Evolutionary conservation across 2,329 filamentous ascomycete genomes (phyloP).

Genomic region (Dothistroma septosporum): DNA sequence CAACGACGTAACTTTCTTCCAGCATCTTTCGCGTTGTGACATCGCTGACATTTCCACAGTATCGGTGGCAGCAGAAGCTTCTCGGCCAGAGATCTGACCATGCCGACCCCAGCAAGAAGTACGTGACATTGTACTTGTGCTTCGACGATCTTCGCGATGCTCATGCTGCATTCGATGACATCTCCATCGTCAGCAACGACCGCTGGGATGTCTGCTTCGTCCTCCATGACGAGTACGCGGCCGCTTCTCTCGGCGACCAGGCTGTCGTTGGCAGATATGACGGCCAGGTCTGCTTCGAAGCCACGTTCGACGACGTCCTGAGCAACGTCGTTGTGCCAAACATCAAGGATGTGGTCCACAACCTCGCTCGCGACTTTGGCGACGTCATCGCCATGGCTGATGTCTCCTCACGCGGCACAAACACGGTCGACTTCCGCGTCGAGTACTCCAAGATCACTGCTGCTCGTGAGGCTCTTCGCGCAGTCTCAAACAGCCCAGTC

Average conservation of each 20-base stretch:
- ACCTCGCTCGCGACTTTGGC: slow-evolving; percentile 23
- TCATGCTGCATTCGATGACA: background rate
- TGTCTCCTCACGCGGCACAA: slow-evolving; percentile 4
- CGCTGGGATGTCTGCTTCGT: slow-evolving; percentile 13
- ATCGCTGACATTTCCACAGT: slow-evolving; percentile 22
- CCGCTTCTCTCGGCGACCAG: background rate
- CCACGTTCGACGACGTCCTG: slow-evolving; percentile 13
- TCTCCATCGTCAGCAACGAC: background rate
- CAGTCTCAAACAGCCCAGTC: slow-evolving; percentile 8
- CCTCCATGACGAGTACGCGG: slow-evolving; percentile 21
- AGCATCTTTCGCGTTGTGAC: background rate
- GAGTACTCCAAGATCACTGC: slow-evolving; percentile 27
- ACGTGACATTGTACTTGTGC: slow-evolving; percentile 24
- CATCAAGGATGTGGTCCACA: slow-evolving; percentile 12
- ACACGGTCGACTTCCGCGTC: slow-evolving; percentile 25
- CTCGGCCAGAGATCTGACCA: slow-evolving; percentile 6
- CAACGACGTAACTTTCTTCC: slow-evolving; percentile 18
- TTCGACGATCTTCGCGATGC: slow-evolving; percentile 41
- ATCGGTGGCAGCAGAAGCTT: slow-evolving; percentile 16
- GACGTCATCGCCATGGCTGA: slow-evolving; percentile 23
- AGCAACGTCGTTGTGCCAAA: slow-evolving; percentile 14
- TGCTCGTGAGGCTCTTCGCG: slow-evolving; percentile 20
- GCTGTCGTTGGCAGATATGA: slow-evolving; percentile 16
- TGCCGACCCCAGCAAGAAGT: background rate
- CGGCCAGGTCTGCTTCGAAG: slow-evolving; percentile 29